Conservation (phyloP, 345 rosid genomes). For the Bruguiera gymnorhiza region DNA sequence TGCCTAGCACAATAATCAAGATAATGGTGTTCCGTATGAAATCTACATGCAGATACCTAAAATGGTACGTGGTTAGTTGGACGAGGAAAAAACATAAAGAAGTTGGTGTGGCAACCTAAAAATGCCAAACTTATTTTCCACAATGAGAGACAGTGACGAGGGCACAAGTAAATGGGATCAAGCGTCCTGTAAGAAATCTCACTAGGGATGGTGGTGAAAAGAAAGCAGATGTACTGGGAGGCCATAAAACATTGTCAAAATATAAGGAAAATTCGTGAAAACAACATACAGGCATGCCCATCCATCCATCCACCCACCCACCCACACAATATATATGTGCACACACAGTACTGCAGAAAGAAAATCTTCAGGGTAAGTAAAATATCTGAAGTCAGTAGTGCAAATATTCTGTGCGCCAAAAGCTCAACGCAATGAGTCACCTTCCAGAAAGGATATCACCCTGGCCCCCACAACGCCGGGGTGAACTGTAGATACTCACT, state of each 20-base stretch:
- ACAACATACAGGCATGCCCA: no score
- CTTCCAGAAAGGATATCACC: conserved; percentile 97
- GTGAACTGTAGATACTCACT: conserved; percentile 74
- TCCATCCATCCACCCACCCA: no score
- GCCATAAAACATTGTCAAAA: neutral
- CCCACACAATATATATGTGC: no score
- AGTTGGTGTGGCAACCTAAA: neutral
- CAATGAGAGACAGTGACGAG: neutral
- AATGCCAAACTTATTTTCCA: neutral
- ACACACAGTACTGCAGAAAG: no score
- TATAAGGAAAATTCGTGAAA: neutral
- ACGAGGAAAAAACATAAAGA: neutral
- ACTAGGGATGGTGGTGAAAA: neutral
- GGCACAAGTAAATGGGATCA: neutral
- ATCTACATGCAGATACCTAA: neutral
- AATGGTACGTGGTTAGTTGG: no score
- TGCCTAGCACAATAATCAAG: neutral
- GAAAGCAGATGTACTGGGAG: neutral
- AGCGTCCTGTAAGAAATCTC: neutral
- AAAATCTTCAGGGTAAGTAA: no score
- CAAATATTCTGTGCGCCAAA: no score
- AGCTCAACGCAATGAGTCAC: conserved; percentile 33
- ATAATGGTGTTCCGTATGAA: neutral
- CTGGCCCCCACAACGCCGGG: conserved; percentile 95
- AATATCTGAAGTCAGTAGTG: no score